Base-by-base conservation (phyloP, 2,329 filamentous ascomycete genomes). In the Fusarium begoniae region DNA sequence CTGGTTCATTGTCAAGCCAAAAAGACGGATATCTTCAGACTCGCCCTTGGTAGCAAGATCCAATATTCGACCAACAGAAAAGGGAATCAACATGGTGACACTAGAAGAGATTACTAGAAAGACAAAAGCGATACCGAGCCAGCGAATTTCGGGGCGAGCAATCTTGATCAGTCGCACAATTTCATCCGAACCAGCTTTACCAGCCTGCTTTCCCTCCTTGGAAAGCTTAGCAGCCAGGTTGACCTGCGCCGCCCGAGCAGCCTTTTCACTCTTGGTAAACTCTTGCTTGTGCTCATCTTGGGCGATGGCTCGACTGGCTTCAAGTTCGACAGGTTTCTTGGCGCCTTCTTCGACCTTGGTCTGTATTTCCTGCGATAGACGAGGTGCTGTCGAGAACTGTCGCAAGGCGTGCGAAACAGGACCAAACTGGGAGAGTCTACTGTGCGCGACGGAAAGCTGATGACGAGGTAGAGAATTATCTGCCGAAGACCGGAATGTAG, bases 81-180 rank as follows among this genome's bases (percentile, higher is more conserved):
- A 98, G 4, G 96, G 96, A 68, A 99, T 94, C 5, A 94, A 95
- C 93, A 99, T 97, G 65, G 95, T 97, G 76, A 99, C 95, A 58
- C 91, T 89, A 8, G 96, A 98, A 22, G 96, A 98, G 71, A 98
- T 88, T 66, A 99, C 87, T 57, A 99, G 87, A 80, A 98, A 93
- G 63, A 93, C 81, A 81, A 98, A 96, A 8, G 97, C 97, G 73
- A 93, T 83, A 12, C 87, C 88, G 22, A 99, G 90, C 82, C 93
- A 93, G 80, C 88, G 92, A 37, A 93, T 84, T 84, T 99, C 96
- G 6, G 96, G 96, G 63, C 90, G 88, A 18, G 96, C 96, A 80
- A 99, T 96, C 83, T 92, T 94, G 81, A 99, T 88, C 78, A 99
- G 85, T 58, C 96, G 90, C 91, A 91, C 93, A 76, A 98, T 90